Percentiles rank a stretch among this genome's conserved stretches.
Evolutionary conservation across 2,329 filamentous ascomycete genomes (phyloP).

Genomic region (Trichoderma sp.): DNA sequence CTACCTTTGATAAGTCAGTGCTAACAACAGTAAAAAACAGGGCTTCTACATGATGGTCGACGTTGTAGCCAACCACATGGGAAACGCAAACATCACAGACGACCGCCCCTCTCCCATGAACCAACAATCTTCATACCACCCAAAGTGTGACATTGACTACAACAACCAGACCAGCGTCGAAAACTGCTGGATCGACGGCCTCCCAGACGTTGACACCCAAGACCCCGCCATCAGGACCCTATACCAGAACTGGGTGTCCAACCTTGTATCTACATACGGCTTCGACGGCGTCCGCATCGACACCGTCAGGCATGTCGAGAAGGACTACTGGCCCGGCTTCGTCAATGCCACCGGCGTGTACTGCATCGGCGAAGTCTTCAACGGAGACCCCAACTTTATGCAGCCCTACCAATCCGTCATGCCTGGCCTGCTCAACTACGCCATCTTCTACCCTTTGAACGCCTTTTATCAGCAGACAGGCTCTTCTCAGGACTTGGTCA

Average conservation of each 20-base stretch:
- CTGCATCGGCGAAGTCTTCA: slow-evolving; percentile 62
- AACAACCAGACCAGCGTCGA: slow-evolving; percentile 52
- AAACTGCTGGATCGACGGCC: slow-evolving; percentile 58
- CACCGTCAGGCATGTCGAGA: slow-evolving; percentile 64
- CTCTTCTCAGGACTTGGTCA: slow-evolving; percentile 45
- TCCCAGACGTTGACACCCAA: slow-evolving; percentile 66
- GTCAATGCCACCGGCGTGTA: slow-evolving; percentile 60
- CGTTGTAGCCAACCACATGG: slow-evolving; percentile 63
- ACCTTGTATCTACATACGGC: slow-evolving; percentile 61
- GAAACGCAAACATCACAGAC: slow-evolving; percentile 54
- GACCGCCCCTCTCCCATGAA: slow-evolving; percentile 52
- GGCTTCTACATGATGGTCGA: slow-evolving; percentile 63
- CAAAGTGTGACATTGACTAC: slow-evolving; percentile 62
- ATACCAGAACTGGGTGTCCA: slow-evolving; percentile 62
- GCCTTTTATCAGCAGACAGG: slow-evolving; percentile 46
- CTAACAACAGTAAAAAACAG: slow-evolving; percentile 29
- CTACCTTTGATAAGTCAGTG: background rate
- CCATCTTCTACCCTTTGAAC: slow-evolving; percentile 51
- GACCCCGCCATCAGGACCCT: slow-evolving; percentile 51
- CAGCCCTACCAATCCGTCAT: slow-evolving; percentile 58
- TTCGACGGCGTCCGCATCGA: slow-evolving; percentile 67
- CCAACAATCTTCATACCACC: slow-evolving; percentile 61
- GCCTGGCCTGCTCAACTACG: slow-evolving; percentile 65
- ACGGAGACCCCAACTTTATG: slow-evolving; percentile 56
- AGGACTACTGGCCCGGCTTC: slow-evolving; percentile 61